A percentile compares a stretch with the other conserved stretches of the same genome.
Conservation (phyloP, 2,329 filamentous ascomycete genomes). For the Samsoniella hepiali region DNA sequence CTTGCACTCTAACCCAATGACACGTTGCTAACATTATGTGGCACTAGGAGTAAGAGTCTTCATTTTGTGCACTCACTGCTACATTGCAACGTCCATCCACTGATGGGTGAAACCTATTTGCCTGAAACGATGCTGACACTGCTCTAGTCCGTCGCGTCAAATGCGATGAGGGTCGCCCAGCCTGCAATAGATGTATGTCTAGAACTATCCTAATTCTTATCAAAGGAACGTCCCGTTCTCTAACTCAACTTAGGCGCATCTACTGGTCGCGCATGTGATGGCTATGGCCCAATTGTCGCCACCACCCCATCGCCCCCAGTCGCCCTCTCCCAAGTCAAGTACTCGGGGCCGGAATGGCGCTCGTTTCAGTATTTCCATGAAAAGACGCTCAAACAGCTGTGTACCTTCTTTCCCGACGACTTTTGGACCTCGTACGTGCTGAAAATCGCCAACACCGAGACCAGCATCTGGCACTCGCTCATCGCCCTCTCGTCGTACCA, state of each 20-base stretch:
- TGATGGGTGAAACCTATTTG: neutral
- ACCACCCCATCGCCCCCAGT: neutral
- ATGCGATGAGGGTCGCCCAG: conserved; percentile 16
- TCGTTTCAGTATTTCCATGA: conserved; percentile 19
- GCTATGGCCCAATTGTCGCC: conserved; percentile 4
- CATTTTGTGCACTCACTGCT: neutral
- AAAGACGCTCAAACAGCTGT: conserved; percentile 17
- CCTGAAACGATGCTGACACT: neutral
- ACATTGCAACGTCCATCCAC: neutral
- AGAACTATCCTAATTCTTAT: too few species aligned
- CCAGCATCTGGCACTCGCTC: conserved; percentile 19
- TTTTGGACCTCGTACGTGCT: conserved; percentile 19
- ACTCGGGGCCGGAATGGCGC: conserved; percentile 15
- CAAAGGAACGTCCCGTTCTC: neutral
- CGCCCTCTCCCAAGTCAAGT: neutral
- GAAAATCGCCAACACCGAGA: conserved; percentile 17
- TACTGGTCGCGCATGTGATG: conserved; percentile 18
- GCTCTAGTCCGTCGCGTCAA: conserved; percentile 17
- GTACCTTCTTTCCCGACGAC: conserved; percentile 11
- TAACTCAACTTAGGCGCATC: conserved; percentile 2
- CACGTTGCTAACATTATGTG: neutral
- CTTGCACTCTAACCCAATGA: neutral
- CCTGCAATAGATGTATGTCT: conserved; percentile 17
- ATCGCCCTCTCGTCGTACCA: conserved; percentile 18
- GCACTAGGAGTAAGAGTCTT: neutral